Evolutionary conservation across 495 filamentous ascomycete species (phyloP).

Genomic region (Podospora appendiculata): DNA sequence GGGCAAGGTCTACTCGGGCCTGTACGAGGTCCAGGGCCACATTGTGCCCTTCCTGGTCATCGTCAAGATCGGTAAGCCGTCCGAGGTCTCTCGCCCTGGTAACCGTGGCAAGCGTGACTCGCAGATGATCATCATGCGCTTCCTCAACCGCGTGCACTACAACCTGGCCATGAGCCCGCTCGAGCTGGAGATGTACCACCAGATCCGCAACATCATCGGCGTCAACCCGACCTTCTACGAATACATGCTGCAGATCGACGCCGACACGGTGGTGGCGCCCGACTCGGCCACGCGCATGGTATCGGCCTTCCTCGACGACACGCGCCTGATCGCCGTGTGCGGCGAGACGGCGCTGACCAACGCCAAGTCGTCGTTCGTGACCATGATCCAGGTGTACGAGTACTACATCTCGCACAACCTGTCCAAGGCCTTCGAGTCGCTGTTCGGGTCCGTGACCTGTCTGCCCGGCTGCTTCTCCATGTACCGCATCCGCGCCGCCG

Average conservation of each 20-base stretch:
- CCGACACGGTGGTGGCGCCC: conserved; percentile 86
- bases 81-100: conserved; percentile 90
- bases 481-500: conserved; percentile 92
- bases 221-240: conserved; percentile 99
- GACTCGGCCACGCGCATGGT: conserved; percentile 94
- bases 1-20: conserved; percentile 95
- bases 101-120: conserved; percentile 99
- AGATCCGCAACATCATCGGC: conserved; percentile 97
- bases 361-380: conserved; percentile 83
- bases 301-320: conserved; percentile 83
- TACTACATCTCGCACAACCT: conserved; percentile 99
- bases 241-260: conserved; percentile 93
- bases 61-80: conserved; percentile 95
- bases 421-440: conserved; percentile 94
- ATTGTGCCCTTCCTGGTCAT: conserved; percentile 97
- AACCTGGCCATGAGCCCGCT: conserved; percentile 92
- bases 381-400: conserved; percentile 99
- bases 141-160: conserved; percentile 97
- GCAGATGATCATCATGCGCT: conserved; percentile 96
- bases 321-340: conserved; percentile 83
- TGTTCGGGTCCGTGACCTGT: conserved; percentile 97
- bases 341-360: conserved; percentile 93
- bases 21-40: conserved; percentile 96
- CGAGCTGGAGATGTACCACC: conserved; percentile 97
- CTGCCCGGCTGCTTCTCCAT: conserved; percentile 97